Evolutionary conservation across 345 rosid genomes (phyloP).

Genomic region (Abelmoschus esculentus): DNA sequence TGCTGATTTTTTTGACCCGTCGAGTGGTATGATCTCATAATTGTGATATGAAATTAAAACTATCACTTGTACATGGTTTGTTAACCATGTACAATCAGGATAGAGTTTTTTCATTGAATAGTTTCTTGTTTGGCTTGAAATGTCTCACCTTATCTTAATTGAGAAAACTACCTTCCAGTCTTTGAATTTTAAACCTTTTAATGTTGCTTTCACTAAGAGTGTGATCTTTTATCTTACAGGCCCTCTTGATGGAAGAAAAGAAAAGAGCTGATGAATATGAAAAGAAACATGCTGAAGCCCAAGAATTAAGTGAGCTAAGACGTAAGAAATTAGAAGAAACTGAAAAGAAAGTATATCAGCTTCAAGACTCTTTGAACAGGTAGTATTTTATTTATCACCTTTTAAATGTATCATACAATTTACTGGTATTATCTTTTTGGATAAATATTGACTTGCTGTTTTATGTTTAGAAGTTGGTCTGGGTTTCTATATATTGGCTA

Average conservation of each 20-base stretch:
- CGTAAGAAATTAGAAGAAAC: conserved; percentile 66
- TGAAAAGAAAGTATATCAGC: conserved; percentile 60
- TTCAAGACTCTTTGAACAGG: conserved; percentile 81
- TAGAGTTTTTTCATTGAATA: neutral
- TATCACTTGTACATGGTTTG: neutral
- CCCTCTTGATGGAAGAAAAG: conserved; percentile 47
- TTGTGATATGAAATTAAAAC: neutral
- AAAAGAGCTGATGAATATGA: conserved; percentile 73
- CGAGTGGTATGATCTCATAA: neutral
- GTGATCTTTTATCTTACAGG: conserved; percentile 27
- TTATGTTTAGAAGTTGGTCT: neutral
- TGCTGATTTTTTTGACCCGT: neutral
- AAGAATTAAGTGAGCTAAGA: conserved; percentile 58
- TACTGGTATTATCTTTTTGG: neutral
- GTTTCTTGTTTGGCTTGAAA: neutral
- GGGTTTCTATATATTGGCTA: neutral
- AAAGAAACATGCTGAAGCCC: conserved; percentile 52
- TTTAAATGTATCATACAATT: neutral
- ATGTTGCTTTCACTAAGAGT: neutral
- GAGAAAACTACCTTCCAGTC: conserved; percentile 1
- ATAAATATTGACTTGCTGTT: neutral
- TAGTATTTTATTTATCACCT: conserved; percentile 25
- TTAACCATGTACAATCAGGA: neutral
- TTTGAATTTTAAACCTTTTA: neutral
- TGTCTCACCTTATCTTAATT: conserved; percentile 1